Evolutionary conservation across 352 stramenopile genomes (phyloP), one percentile per base, ranked within the genome.

Genomic region (Phytophthora hybrid): DNA sequence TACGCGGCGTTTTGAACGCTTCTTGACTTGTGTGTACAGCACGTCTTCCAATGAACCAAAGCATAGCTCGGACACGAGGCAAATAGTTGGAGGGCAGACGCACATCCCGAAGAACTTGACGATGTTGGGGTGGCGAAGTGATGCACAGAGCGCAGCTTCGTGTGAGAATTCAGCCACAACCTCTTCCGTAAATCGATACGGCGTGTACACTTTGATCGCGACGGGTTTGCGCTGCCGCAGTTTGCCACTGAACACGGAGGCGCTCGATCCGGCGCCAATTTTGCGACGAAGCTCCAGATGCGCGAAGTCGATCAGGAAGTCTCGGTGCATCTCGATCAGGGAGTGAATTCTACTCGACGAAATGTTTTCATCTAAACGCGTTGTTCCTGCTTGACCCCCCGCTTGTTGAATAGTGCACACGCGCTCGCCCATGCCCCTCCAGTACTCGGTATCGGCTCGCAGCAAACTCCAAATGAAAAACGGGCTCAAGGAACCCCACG

Each of bases 261-360:
- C 79, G 46, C 73, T 89, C 0, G 78, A 77, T 3, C 85, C 85
- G 0, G 67, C 69, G 29, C 85, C 84, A 63, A 93, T 90, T 18
- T 79, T 77, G 1, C 68, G 54, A n/a, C 74, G 74, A 21, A 93
- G 32, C 14, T 91, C 66, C 1, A 92, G 56, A 68, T 91, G 77
- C 0, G 85, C 84, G 63, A 93, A 93, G 61, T 93, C 84, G 32
- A 93, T 91, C 14, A 93, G 63, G 63, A 85, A 88, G 37, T 91
- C 85, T 49, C 77, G 76, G 66, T 93, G 84, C 78, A 88, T 87
- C 66, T 92, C 85, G 21, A 92, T 90, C 60, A 92, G 78, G 13
- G 72, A 26, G 21, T 92, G 85, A 5, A 91, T 78, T 8, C 77
- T 76, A 31, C 69, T 76, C 0, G 85, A 81, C n/a, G 80, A 92